Percentiles rank a stretch among this genome's conserved stretches.
Evolutionary conservation across 2,329 filamentous ascomycete genomes (phyloP).

Genomic region (Claviceps sp.): DNA sequence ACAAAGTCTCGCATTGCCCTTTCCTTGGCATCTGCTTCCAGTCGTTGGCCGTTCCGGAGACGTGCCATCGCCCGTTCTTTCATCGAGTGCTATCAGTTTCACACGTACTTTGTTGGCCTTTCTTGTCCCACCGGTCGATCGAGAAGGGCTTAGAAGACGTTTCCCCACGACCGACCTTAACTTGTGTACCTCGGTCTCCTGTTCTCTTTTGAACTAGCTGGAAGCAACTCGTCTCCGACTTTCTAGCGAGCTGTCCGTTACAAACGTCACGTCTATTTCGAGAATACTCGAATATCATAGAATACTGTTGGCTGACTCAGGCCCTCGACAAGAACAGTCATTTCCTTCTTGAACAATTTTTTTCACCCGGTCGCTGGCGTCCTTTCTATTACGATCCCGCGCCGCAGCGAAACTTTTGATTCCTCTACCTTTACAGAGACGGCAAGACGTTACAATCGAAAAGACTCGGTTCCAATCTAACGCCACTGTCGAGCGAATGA

Average conservation of each 20-base stretch:
- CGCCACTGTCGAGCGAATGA: neutral
- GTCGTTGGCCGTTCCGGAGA: slow-evolving; percentile 11
- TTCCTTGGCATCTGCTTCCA: slow-evolving; percentile 8
- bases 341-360: slow-evolving; percentile 15
- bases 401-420: slow-evolving; percentile 17
- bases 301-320: neutral
- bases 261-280: slow-evolving; percentile 9
- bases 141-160: neutral
- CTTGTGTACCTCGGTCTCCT: slow-evolving; percentile 11
- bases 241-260: slow-evolving; percentile 18
- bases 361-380: slow-evolving; percentile 41
- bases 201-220: slow-evolving; percentile 17
- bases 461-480: neutral
- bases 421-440: neutral
- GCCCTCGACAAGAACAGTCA: slow-evolving; percentile 24
- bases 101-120: neutral
- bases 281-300: neutral
- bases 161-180: neutral
- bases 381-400: slow-evolving; percentile 27
- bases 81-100: slow-evolving; percentile 16
- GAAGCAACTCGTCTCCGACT: slow-evolving; percentile 17
- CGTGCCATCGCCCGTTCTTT: slow-evolving; percentile 12
- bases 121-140: neutral
- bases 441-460: neutral
- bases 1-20: slow-evolving; percentile 9